phyloP scores from a whole-genome alignment of 306 rosid genomes.

The Erythrophleum fordii region DNA sequence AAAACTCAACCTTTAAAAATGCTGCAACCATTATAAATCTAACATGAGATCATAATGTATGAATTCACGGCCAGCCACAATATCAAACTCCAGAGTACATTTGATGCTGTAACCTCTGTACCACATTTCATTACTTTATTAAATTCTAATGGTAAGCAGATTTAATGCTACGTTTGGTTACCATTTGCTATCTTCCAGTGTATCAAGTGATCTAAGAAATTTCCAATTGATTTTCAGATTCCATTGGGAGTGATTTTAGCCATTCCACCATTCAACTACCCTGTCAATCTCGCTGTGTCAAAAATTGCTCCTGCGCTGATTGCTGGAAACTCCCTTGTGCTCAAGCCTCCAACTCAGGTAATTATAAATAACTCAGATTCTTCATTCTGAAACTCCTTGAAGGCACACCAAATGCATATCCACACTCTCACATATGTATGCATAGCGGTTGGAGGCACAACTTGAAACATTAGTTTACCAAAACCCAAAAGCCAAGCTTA shows the following conservation, averaged over 20 bases:
- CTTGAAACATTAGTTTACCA: not conserved
- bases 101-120: not conserved
- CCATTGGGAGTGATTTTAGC: slow-evolving; percentile 96
- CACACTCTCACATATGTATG: not conserved
- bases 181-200: slow-evolving; percentile 21
- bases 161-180: not conserved
- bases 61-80: not conserved
- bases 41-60: not conserved
- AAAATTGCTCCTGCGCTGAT: slow-evolving; percentile 95
- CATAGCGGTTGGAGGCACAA: not conserved
- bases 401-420: not conserved
- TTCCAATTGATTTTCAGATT: slow-evolving; percentile 61
- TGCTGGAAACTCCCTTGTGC: slow-evolving; percentile 97
- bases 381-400: not conserved
- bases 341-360: slow-evolving; percentile 99
- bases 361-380: not conserved
- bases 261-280: slow-evolving; percentile 97
- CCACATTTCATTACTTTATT: slow-evolving; percentile 7
- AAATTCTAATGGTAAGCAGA: not conserved
- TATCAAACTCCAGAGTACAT: not conserved
- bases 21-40: not conserved
- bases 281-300: slow-evolving; percentile 96
- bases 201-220: slow-evolving; percentile 30
- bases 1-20: not conserved
- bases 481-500: not conserved